Evolutionary conservation across 257 asterid genomes (phyloP), one percentile per base, ranked within the genome.

Genomic region (Rubia yunnanensis): DNA sequence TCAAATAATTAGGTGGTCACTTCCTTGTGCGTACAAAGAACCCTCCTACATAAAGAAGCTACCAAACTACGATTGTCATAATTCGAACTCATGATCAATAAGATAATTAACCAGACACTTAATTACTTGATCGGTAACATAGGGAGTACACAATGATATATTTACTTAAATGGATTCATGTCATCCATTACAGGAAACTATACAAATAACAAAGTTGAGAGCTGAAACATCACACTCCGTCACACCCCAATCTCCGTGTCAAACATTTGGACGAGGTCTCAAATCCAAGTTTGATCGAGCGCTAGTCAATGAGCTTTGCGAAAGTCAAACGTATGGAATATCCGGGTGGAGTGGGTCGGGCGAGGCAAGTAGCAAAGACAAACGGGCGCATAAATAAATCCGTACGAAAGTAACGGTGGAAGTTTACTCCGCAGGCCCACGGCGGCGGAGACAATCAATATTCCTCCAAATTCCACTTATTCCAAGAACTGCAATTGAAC

Each of bases 361-460:
- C 30, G 35, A 55, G 31, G 28, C 31, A 53, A 65, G 34, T 28
- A n/a, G 54, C 36, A 8, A 46, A 22, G 54, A 62, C 41, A 49
- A 55, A 55, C n/a, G 60, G 32, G 18, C 32, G 32, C 60, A 55
- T 24, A 24, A 55, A 6, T 24, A 55, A 55, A 55, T 24, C 60
- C 28, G 57, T 11, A 18, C 27, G 27, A 22, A 22, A 18, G 24
- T 50, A n/a, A 50, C 57, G 27, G 14, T 7, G 1, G 26, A 50
- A 50, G 57, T 9, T 55, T 55, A 9, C n/a, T 3, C n/a, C 34
- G 60, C 60, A 24, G 60, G 60, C 60, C 60, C 60, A 7, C 34
- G 62, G 38, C 44, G 70, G 70, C 70, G 70, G 63, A 18, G n/a
- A 46, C 56, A 50, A 50, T 24, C 23, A 41, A 41, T 41, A 23